phyloP scores from a whole-genome alignment of 2,329 filamentous ascomycete species.

The Paracamarosporium sp. region DNA sequence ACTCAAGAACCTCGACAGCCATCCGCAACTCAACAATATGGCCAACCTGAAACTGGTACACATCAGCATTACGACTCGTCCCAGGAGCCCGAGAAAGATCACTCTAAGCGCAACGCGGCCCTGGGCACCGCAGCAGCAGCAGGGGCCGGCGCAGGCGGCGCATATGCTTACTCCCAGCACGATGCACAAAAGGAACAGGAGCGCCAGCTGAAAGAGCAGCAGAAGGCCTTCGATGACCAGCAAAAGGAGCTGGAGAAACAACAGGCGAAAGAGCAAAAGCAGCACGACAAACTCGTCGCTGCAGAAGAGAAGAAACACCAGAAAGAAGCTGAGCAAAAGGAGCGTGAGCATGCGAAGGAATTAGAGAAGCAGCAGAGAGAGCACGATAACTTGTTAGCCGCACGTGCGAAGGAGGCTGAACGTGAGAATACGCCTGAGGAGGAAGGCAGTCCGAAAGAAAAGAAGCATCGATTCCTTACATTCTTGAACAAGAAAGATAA shows the following conservation, averaged over 20 bases:
- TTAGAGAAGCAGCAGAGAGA: slow-evolving; percentile 12
- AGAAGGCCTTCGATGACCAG: slow-evolving; percentile 21
- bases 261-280: slow-evolving; percentile 28
- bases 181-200: slow-evolving; percentile 37
- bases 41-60: not conserved
- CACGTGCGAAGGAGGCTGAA: slow-evolving; percentile 15
- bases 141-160: slow-evolving; percentile 35
- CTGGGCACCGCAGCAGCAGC: slow-evolving; percentile 30
- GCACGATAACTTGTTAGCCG: slow-evolving; percentile 17
- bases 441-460: slow-evolving; percentile 27
- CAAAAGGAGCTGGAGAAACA: slow-evolving; percentile 26
- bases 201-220: slow-evolving; percentile 30
- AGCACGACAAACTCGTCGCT: slow-evolving; percentile 23
- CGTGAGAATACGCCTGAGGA: slow-evolving; percentile 13
- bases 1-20: slow-evolving; percentile 6
- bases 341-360: slow-evolving; percentile 18
- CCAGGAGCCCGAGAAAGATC: slow-evolving; percentile 25
- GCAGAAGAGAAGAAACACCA: slow-evolving; percentile 33
- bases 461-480: slow-evolving; percentile 47
- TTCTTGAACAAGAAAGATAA: slow-evolving; percentile 52
- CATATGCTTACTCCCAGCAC: slow-evolving; percentile 36
- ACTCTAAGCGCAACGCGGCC: slow-evolving; percentile 34
- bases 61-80: slow-evolving; percentile 29
- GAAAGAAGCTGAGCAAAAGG: slow-evolving; percentile 27
- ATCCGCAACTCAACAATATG: not conserved